A percentile compares a stretch with the other conserved stretches of the same genome.
Evolutionary conservation across 2,329 filamentous ascomycete genomes (phyloP).

Genomic region (Biscogniauxia mediterranea): DNA sequence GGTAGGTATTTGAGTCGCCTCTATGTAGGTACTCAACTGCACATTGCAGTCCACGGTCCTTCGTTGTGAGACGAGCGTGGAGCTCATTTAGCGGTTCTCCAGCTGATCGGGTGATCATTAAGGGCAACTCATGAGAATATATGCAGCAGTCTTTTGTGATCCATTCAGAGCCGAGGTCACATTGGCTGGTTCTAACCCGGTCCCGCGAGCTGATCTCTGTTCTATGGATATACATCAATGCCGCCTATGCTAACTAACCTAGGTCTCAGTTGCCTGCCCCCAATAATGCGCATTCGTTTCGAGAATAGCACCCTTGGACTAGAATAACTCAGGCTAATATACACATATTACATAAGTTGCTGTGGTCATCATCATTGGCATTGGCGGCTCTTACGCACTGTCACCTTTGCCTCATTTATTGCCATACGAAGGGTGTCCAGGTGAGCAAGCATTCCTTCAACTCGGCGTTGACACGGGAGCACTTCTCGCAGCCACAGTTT

Average conservation of each 20-base stretch:
- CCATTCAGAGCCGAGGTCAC: background rate
- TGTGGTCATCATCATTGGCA: background rate
- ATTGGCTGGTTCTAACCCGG: background rate
- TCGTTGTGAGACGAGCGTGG: background rate
- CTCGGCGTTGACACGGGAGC: background rate
- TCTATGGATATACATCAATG: background rate
- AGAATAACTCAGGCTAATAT: background rate
- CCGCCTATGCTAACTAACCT: no score
- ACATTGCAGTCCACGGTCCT: background rate
- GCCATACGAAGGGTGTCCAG: background rate
- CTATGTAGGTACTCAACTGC: constrained; percentile 4
- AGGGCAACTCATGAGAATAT: background rate
- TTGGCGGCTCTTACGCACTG: background rate
- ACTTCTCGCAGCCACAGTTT: background rate
- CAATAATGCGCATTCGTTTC: background rate
- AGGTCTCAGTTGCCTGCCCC: background rate
- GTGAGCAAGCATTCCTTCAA: background rate
- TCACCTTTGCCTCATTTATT: background rate
- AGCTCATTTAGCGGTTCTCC: background rate
- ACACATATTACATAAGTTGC: background rate
- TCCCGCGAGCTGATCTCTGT: background rate
- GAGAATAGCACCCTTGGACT: background rate
- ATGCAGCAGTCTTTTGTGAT: background rate
- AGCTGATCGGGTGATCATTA: background rate
- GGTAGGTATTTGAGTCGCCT: constrained; percentile 2